Conservation (phyloP, 148 eudicot genomes). For the Rhododendron ferrugineum region DNA sequence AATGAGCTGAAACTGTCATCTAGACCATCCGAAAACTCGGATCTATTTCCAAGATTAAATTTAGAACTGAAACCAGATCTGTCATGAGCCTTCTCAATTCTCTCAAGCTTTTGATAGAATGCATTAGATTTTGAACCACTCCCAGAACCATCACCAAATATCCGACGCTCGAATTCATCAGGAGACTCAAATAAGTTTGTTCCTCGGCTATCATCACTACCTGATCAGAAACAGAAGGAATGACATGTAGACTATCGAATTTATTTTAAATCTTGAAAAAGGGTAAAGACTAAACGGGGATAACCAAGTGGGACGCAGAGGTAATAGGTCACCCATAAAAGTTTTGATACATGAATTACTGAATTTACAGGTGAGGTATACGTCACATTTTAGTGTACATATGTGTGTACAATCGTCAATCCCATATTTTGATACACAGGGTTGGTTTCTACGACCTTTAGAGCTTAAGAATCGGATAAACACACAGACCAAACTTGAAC, state of each 20-base stretch:
- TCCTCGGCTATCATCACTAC: slow-evolving; percentile 21
- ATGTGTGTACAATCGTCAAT: not conserved
- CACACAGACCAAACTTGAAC: not conserved
- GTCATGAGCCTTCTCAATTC: slow-evolving; percentile 28
- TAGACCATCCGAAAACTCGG: slow-evolving; percentile 30
- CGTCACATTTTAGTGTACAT: not conserved
- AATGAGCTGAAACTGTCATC: slow-evolving; percentile 46
- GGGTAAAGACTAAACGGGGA: not conserved
- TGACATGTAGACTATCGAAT: not conserved
- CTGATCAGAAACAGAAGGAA: slow-evolving; percentile 22
- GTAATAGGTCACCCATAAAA: not conserved
- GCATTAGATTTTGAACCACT: slow-evolving; percentile 23
- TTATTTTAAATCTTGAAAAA: not conserved
- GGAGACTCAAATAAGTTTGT: slow-evolving; percentile 32
- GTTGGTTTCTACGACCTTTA: not conserved
- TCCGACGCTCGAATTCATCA: slow-evolving; percentile 48
- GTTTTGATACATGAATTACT: not conserved
- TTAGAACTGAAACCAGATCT: slow-evolving; percentile 27
- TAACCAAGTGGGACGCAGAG: not conserved
- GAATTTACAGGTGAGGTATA: not conserved
- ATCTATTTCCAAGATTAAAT: slow-evolving; percentile 14
- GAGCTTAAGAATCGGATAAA: not conserved
- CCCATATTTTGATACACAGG: not conserved
- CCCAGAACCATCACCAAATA: slow-evolving; percentile 35
- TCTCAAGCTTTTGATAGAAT: slow-evolving; percentile 44